These are phyloP conservation scores for Penicillium sp. DNA, from an alignment of 2,329 filamentous ascomycete species.

Conservation along the genomic window DNA sequence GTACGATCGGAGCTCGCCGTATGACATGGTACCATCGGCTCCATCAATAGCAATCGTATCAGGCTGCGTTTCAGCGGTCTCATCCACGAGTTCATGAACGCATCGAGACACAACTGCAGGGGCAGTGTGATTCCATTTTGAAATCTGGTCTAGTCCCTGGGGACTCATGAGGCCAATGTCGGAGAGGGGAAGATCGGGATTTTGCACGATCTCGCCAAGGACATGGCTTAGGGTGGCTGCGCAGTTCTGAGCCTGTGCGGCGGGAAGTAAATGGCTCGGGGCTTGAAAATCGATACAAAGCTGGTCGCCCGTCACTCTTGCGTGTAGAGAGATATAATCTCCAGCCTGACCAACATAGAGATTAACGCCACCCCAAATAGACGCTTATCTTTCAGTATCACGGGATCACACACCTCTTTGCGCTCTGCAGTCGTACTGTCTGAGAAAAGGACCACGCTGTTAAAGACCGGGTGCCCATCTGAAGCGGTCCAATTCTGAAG, in stretches of 20 bases:
- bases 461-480: not conserved
- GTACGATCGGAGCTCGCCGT: not conserved
- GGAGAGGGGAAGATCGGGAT: not conserved
- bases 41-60: not conserved
- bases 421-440: not conserved
- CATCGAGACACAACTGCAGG: slow-evolving; percentile 1
- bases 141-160: slow-evolving; percentile 1
- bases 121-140: slow-evolving; percentile 1
- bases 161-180: not conserved
- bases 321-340: slow-evolving; percentile 1
- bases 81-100: not conserved
- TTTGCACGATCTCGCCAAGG: not conserved
- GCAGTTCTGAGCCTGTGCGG: slow-evolving; percentile 1
- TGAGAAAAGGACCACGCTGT: slow-evolving; percentile 1
- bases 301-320: not conserved
- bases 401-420: not conserved
- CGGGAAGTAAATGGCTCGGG: slow-evolving; percentile 1
- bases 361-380: not conserved
- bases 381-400: no score
- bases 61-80: not conserved
- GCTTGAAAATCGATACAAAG: not conserved
- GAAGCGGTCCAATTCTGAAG: slow-evolving; percentile 1
- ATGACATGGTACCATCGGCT: not conserved
- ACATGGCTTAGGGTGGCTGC: slow-evolving; percentile 2
- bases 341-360: not conserved